These are phyloP conservation scores for Cordyceps cicadae DNA, from an alignment of 2,329 filamentous ascomycete genomes.

Conservation along the genomic window DNA sequence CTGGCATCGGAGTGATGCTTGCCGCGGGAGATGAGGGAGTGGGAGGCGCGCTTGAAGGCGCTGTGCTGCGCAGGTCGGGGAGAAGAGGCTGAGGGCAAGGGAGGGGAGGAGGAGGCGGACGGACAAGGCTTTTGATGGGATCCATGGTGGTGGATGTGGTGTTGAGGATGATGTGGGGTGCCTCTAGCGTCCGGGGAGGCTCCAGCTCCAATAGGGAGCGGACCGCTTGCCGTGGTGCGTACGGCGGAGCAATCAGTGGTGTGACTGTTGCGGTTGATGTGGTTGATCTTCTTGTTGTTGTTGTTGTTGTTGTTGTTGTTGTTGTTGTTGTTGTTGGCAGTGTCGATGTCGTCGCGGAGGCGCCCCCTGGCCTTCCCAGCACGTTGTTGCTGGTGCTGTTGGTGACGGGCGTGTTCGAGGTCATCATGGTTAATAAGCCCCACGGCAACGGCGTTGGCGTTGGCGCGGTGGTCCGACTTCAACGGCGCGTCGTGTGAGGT, in stretches of 20 bases:
- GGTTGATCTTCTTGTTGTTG: too few species aligned
- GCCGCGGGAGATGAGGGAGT: conserved; percentile 9
- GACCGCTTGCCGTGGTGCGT: not conserved
- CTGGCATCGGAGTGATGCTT: conserved; percentile 5
- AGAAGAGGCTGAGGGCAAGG: conserved; percentile 5
- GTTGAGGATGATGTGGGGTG: not conserved
- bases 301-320: too few species aligned
- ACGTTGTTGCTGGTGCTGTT: not conserved
- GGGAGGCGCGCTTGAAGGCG: conserved; percentile 12
- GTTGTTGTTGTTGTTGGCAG: not conserved
- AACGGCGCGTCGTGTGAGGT: not conserved
- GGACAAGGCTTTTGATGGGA: conserved; percentile 6
- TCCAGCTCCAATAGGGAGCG: not conserved
- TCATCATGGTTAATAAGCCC: not conserved
- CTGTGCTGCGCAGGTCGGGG: conserved; percentile 2
- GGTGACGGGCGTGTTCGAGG: not conserved
- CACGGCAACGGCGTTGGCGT: conserved; percentile 9
- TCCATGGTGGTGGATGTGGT: conserved; percentile 1
- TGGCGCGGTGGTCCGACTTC: conserved; percentile 1
- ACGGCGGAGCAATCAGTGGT: not conserved
- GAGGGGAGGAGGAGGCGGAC: conserved; percentile 4
- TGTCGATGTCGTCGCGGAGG: not conserved
- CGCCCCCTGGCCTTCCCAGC: not conserved
- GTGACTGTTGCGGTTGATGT: not conserved
- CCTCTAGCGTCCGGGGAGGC: not conserved